phyloP scores from a whole-genome alignment of 2,329 filamentous ascomycete genomes.

The Diaporthe velutina region DNA sequence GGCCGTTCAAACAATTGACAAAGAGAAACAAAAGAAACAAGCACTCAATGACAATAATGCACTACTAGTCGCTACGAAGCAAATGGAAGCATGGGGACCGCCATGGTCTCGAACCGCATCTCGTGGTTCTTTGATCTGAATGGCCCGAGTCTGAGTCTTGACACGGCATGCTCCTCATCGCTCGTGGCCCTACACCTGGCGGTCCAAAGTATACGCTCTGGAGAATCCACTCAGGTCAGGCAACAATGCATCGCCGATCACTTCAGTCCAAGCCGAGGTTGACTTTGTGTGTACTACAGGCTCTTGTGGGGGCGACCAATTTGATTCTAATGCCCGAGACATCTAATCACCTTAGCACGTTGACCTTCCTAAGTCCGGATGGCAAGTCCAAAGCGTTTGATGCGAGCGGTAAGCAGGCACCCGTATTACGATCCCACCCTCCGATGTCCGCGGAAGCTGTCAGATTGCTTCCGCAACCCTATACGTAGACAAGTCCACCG shows the following conservation, averaged over 20 bases:
- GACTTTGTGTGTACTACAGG: conserved; percentile 44
- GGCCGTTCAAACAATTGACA: background rate
- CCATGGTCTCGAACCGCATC: conserved; percentile 55
- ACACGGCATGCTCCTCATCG: conserved; percentile 60
- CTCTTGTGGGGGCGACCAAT: conserved; percentile 50
- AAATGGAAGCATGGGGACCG: conserved; percentile 42
- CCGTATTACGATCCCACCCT: background rate
- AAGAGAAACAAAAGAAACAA: background rate
- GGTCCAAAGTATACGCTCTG: conserved; percentile 52
- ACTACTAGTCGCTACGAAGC: conserved; percentile 17
- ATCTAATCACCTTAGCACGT: conserved; percentile 50
- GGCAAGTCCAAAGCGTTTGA: conserved; percentile 59
- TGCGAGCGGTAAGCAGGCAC: conserved; percentile 44
- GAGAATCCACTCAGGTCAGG: conserved; percentile 49
- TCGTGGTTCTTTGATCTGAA: conserved; percentile 57
- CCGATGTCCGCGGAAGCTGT: background rate
- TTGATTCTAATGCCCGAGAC: conserved; percentile 50
- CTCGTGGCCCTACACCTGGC: conserved; percentile 57
- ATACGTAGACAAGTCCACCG: background rate
- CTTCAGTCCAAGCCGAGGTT: conserved; percentile 43
- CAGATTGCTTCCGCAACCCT: background rate
- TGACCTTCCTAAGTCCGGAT: conserved; percentile 53
- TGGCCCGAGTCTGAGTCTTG: conserved; percentile 57
- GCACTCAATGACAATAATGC: background rate
- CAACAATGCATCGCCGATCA: background rate